These are phyloP conservation scores for Amphicarpaea edgeworthii DNA, from an alignment of 306 rosid genomes.

Conservation along the genomic window DNA sequence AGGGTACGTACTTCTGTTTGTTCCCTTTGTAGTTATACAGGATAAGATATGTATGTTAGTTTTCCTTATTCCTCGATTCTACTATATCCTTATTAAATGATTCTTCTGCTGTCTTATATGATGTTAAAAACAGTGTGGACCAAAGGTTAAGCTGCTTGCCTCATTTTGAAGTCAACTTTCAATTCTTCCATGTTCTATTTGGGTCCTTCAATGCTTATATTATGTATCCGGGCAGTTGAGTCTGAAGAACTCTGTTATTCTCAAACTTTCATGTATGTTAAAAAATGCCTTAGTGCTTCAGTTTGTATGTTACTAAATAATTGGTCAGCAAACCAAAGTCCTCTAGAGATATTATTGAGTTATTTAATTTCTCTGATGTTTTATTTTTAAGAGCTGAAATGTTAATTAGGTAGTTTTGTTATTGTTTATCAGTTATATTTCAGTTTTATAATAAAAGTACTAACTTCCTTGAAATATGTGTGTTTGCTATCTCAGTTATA, in stretches of 20 bases:
- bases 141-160: conserved; percentile 34
- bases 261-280: conserved; percentile 15
- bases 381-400: not conserved
- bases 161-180: conserved; percentile 42
- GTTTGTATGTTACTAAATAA: not conserved
- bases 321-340: not conserved
- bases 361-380: not conserved
- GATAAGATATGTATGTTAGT: not conserved
- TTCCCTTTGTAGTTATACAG: conserved; percentile 16
- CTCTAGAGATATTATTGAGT: not conserved
- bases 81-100: conserved; percentile 1
- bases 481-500: not conserved
- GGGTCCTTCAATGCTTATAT: conserved; percentile 32
- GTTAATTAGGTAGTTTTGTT: not conserved
- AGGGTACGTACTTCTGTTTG: conserved; percentile 47
- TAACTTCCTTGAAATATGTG: not conserved
- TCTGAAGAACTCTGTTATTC: conserved; percentile 18
- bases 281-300: not conserved
- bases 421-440: not conserved
- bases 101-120: conserved; percentile 26
- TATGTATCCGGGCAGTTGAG: not conserved
- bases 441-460: not conserved
- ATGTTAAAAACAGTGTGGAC: conserved; percentile 35
- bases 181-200: conserved; percentile 30
- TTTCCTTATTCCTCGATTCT: conserved; percentile 24